Evolutionary conservation across 768 basidiomycete species (phyloP), one percentile per base, ranked within the genome.

Genomic region (Lactifluus subvellereus): DNA sequence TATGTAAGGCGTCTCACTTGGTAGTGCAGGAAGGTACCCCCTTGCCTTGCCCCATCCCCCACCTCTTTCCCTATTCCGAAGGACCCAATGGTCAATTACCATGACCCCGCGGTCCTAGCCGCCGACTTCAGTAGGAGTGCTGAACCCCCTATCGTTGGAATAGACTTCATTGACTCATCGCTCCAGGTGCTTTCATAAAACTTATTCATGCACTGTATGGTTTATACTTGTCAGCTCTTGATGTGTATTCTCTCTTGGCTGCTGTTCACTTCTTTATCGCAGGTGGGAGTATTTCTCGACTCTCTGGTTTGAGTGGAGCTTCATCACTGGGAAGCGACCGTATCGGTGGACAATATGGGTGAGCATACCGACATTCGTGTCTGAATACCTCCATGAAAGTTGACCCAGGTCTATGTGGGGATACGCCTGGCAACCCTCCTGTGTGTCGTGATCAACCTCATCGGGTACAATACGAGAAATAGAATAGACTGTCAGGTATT

Each of bases 301-400:
- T 11, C n/a, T 66, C 11, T 54, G 61, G 61, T 66, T 64, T 8
- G 65, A 66, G 37, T 63, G 65, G 65, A 43, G 47, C 38, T 59
- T 66, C 54, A 38, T 66, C 45, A 45, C 27, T 2, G 8, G 57
- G 50, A 35, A 38, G n/a, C 50, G 47, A 32, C 47, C 51, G 9
- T 64, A 63, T 22, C 65, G 61, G 1, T 66, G 61, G 65, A 48
- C 65, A 38, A 47, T 64, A 53, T 66, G 65, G 65, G 65, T 63
- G 32, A 35, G 65, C 48, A 52, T 13, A 49, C 32, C 10, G 32
- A 32, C 11, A 14, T 43, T 33, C 16, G n/a, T 30, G 6, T 37
- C 16, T 38, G 35, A 22, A 20, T 55, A 32, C 10, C 47, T 22
- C n/a, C 43, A 54, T 10, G 27, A 20, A 49, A 63, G 20, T 10